Evolutionary conservation across 2,329 filamentous ascomycete species (phyloP), one percentile per base, ranked within the genome.

Genomic region (Apiospora marii): DNA sequence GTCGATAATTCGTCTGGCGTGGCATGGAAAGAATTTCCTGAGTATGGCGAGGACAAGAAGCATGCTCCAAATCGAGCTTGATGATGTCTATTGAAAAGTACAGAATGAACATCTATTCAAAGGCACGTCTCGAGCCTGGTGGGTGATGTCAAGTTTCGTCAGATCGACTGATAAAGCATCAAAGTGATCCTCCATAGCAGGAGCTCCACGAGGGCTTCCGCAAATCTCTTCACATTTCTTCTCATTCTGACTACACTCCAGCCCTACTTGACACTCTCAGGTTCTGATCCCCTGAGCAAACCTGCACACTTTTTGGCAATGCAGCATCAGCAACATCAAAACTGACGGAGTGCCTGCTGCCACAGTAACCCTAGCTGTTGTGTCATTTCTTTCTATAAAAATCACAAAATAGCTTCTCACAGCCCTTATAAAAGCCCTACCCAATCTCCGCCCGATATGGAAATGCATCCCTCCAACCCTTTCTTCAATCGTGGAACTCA

Each of bases 391-490:
- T 37, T n/a, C 22, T 41, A 41, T n/a, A n/a, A 8, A 48, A n/a
- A 41, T 14, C 19, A 41, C 30, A 41, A 41, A 22, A n/a, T n/a
- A 19, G 34, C 34, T 24, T 37, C 30, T 3, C 19, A 22, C 3
- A 22, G n/a, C 22, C 22, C 58, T 64, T 41, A 41, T 64, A 41
- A 64, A 41, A 37, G 22, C 19, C 19, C 16, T n/a, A 3, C 22
- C 34, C 34, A n/a, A 22, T 37, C 53, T n/a, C 8, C 19, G 3
- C 22, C 16, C 16, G 41, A n/a, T 22, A 2, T n/a, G 19, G 5
- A n/a, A 24, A 64, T 64, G 19, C 58, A 64, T 24, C 58, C 58
- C 19, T 64, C 58, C 10, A 64, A 64, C 58, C 58, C 58, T 41
- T 64, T 64, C 53, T 64, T 64, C 58, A 64, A 22, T 16, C 34